A percentile compares a stretch with the other conserved stretches of the same genome.
Conservation (phyloP, 2,329 filamentous ascomycete genomes). For the Cordyceps tenuipes region DNA sequence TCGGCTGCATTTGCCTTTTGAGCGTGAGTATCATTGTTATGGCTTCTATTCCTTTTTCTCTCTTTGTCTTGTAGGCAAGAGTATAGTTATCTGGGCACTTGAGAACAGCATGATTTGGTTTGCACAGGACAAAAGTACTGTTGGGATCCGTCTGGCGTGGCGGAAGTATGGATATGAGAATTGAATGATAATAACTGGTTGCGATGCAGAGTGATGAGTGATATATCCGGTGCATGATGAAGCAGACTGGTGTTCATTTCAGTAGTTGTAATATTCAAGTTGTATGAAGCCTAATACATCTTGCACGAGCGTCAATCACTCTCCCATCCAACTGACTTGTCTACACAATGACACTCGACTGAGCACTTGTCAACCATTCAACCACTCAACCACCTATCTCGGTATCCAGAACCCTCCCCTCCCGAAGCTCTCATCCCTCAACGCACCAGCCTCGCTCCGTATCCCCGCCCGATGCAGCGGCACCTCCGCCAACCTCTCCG, state of each 20-base stretch:
- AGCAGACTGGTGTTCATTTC: too few relatives aligned
- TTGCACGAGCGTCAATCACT: slow-evolving; percentile 15
- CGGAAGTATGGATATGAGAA: background rate
- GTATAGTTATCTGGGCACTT: background rate
- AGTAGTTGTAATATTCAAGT: too few relatives aligned
- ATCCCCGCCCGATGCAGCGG: slow-evolving; percentile 53
- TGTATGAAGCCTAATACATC: background rate
- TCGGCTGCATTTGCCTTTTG: background rate
- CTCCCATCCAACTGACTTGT: background rate
- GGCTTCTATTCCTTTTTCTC: background rate
- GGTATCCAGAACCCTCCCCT: slow-evolving; percentile 41
- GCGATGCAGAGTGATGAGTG: too few relatives aligned
- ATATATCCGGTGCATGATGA: too few relatives aligned
- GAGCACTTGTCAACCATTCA: background rate
- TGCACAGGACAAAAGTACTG: slow-evolving; percentile 2
- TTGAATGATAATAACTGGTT: slow-evolving; percentile 9
- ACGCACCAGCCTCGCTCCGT: slow-evolving; percentile 37
- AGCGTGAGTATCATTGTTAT: slow-evolving; percentile 8
- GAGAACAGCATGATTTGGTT: slow-evolving; percentile 2
- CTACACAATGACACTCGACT: background rate
- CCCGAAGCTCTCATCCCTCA: slow-evolving; percentile 41
- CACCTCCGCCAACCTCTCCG: slow-evolving; percentile 48
- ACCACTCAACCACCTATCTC: background rate
- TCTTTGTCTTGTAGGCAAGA: background rate
- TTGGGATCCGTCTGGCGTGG: background rate